Evolutionary conservation across 2,329 filamentous ascomycete species (phyloP).

Genomic region (Dothidotthia symphoricarpi): DNA sequence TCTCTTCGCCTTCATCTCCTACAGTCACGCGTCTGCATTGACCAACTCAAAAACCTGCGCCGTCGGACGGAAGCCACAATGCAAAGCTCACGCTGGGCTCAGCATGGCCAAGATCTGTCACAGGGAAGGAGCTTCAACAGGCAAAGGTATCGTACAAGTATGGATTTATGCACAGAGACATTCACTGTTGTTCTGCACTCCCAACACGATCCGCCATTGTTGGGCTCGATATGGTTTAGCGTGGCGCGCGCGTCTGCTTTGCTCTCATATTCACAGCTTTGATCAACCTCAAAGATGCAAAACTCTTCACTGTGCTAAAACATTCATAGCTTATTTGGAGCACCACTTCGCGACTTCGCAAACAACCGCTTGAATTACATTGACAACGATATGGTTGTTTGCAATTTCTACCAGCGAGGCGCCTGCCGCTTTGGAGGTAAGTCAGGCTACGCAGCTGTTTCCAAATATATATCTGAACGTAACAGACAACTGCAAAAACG

Average conservation of each 20-base stretch:
- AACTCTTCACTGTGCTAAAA: conserved; percentile 11
- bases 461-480: conserved; percentile 8
- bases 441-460: conserved; percentile 11
- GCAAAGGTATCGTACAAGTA: conserved; percentile 21
- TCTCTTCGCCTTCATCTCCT: not conserved
- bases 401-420: conserved; percentile 64
- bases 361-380: not conserved
- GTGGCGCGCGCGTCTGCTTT: conserved; percentile 22
- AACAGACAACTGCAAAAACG: conserved; percentile 58
- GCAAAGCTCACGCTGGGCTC: conserved; percentile 20
- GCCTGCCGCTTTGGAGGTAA: conserved; percentile 65
- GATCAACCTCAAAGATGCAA: conserved; percentile 6
- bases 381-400: conserved; percentile 48
- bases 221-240: conserved; percentile 16
- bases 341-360: not conserved
- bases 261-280: conserved; percentile 10
- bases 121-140: conserved; percentile 6
- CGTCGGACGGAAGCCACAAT: conserved; percentile 6
- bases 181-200: conserved; percentile 4
- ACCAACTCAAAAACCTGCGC: conserved; percentile 7
- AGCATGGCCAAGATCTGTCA: conserved; percentile 2
- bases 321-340: conserved; percentile 12
- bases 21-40: conserved; percentile 1
- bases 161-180: conserved; percentile 7
- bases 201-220: conserved; percentile 7